Evolutionary conservation across 257 asterid genomes (phyloP), one percentile per base, ranked within the genome.

Genomic region (Plectranthus barbatus): DNA sequence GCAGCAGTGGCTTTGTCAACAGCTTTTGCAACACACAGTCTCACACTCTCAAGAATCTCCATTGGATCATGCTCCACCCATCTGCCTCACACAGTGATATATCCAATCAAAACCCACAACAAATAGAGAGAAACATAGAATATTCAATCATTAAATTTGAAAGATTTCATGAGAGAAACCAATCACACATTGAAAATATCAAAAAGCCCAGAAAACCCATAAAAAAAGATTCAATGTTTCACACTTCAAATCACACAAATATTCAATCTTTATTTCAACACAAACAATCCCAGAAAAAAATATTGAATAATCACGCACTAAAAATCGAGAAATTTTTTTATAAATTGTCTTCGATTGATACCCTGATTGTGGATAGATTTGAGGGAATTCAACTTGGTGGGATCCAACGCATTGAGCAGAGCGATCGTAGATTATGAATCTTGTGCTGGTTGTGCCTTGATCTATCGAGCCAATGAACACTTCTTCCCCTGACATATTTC

Each of bases 41-140:
- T 79, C 33, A 87, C 95, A 67, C 96, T 92, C 72, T 81, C 96
- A 11, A 92, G 75, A 67, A 92, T 92, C 83, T 92, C 99, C 85
- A 81, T 76, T 7, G 99, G 94, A 77, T 92, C 97, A 64, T 92
- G 99, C 71, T 92, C 99, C 64, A 92, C 99, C 96, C 99, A 92
- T 76, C 99, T 89, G 67, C 65, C 14, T 40, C 53, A 53, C 14
- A 8, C 59, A 41, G 9, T 52, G 33, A 37, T 39, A 59, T 2
- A 59, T 21, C 37, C 50, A n/a, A 41, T 39, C 20, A 40, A 39
- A 19, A 13, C 23, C 52, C 39, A 40, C 31, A 18, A 14, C 8
- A 40, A 39, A 58, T 5, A 17, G 19, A 9, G 50, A 15, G 44
- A 29, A 66, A 64, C 6, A 48, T 26, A 5, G 31, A 64, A 57